Conservation (phyloP, 139 green algal species). For the Volvox africanus region DNA sequence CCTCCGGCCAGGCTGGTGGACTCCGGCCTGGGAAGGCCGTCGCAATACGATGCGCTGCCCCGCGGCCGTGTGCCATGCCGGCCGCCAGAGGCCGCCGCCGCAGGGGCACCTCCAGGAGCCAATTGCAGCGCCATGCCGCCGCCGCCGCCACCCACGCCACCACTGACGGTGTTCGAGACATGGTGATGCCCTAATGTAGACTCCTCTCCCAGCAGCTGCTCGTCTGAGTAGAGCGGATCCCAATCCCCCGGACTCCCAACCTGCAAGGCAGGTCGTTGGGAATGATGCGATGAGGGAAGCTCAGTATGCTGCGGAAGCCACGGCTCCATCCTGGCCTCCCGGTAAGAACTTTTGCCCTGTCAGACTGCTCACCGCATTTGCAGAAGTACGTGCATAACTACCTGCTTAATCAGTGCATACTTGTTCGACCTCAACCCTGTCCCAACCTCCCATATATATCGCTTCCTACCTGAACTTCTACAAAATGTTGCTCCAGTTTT, state of each 20-base stretch:
- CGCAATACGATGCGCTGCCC: background rate
- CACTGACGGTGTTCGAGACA: background rate
- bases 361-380: no score
- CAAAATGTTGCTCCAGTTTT: no score
- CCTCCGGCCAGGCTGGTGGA: conserved; percentile 19
- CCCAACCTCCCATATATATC: no score
- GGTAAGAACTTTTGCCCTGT: no score
- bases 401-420: no score
- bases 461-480: no score
- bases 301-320: no score
- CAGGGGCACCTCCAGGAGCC: background rate
- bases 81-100: background rate
- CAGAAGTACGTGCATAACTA: no score
- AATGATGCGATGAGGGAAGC: no score
- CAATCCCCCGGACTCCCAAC: conserved; percentile 61
- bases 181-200: background rate
- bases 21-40: background rate
- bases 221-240: conserved; percentile 57
- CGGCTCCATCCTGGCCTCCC: no score
- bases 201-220: conserved; percentile 24
- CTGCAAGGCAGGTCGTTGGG: background rate
- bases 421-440: no score
- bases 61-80: background rate
- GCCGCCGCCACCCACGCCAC: background rate
- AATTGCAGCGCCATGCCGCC: background rate